These are phyloP conservation scores for Cyclaneusma minus DNA, from an alignment of 2,329 filamentous ascomycete genomes.

Conservation along the genomic window DNA sequence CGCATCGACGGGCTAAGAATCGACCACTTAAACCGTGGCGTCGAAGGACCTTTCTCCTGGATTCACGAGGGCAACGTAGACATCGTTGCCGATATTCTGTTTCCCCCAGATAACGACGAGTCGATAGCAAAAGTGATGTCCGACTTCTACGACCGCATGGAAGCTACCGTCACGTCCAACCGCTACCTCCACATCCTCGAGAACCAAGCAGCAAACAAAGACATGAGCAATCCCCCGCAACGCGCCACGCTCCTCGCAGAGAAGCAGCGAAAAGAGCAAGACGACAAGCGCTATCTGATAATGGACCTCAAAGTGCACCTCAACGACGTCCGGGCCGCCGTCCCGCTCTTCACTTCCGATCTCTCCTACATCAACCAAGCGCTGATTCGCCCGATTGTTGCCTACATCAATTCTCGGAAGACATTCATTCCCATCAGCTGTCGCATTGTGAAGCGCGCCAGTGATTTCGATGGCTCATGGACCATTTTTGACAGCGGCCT, in stretches of 20 bases:
- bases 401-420: conserved; percentile 90
- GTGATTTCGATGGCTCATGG: conserved; percentile 93
- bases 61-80: conserved; percentile 96
- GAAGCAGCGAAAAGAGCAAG: conserved; percentile 19
- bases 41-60: conserved; percentile 91
- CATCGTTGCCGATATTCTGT: conserved; percentile 89
- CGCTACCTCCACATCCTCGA: conserved; percentile 46
- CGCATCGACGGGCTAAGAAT: conserved; percentile 89
- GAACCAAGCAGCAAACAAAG: conserved; percentile 22
- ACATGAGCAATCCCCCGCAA: conserved; percentile 14
- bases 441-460: conserved; percentile 75
- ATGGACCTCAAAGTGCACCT: conserved; percentile 93
- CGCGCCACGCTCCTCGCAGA: conserved; percentile 9
- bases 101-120: conserved; percentile 75
- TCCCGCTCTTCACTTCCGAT: conserved; percentile 83
- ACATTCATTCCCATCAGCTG: conserved; percentile 95
- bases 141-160: conserved; percentile 93
- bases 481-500: conserved; percentile 85
- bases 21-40: conserved; percentile 86
- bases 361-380: conserved; percentile 94
- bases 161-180: conserved; percentile 77
- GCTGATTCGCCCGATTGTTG: conserved; percentile 86
- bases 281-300: conserved; percentile 66
- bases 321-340: conserved; percentile 84
- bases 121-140: conserved; percentile 87